These are phyloP conservation scores for Austroboletus novae-zelandiae DNA, from an alignment of 1,284 basidiomycete genomes.

Conservation along the genomic window DNA sequence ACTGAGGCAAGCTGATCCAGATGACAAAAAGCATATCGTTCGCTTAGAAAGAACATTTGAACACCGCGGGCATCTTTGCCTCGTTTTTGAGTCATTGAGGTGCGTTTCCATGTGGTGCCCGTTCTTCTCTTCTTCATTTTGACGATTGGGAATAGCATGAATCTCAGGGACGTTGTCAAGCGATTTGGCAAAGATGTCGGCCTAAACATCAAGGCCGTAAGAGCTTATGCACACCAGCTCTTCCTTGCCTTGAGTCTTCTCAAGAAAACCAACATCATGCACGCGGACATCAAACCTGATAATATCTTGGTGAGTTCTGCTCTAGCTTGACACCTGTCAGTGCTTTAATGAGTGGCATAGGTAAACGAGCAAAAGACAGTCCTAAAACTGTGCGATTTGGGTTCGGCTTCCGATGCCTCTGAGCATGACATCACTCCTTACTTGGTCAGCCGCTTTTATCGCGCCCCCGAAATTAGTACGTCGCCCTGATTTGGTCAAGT, in stretches of 20 bases:
- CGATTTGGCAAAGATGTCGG: conserved; percentile 99
- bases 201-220: conserved; percentile 93
- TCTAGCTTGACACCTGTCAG: conserved; percentile 8
- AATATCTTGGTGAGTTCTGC: conserved; percentile 77
- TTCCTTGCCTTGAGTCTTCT: conserved; percentile 86
- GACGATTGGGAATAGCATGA: conserved; percentile 67
- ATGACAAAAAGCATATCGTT: conserved; percentile 96
- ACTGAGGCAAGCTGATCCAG: conserved; percentile 85
- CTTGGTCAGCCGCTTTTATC: conserved; percentile 96
- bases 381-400: conserved; percentile 94
- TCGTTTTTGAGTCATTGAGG: conserved; percentile 96
- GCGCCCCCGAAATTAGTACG: conserved; percentile 97
- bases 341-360: conserved; percentile 39
- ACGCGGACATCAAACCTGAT: conserved; percentile 98
- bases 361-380: conserved; percentile 94
- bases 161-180: conserved; percentile 96
- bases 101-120: conserved; percentile 35
- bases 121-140: conserved; percentile 5
- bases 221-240: conserved; percentile 95
- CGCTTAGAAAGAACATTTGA: conserved; percentile 93
- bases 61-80: conserved; percentile 93
- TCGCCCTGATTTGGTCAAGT: conserved; percentile 18
- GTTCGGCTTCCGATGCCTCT: conserved; percentile 89
- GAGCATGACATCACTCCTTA: conserved; percentile 99
- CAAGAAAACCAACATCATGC: conserved; percentile 90